Conservation (phyloP, 441 rosid genomes). For the Erodium chrysanthum region DNA sequence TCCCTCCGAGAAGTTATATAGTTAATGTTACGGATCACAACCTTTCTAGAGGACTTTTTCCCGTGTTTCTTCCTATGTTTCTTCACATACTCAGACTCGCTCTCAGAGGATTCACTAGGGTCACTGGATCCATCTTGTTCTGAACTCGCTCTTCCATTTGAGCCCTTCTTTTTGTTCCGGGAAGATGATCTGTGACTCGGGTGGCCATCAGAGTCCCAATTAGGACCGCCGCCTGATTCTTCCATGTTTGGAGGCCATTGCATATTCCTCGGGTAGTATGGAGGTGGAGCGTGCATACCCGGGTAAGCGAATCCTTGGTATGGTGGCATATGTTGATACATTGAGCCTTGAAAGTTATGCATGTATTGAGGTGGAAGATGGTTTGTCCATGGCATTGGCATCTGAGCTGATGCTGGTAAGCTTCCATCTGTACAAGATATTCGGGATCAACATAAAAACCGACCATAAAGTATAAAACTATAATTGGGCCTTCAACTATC, state of each 20-base stretch:
- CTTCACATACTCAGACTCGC: slow-evolving; percentile 27
- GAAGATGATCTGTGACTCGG: slow-evolving; percentile 40
- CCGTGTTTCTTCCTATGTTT: slow-evolving; percentile 41
- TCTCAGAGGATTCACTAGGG: slow-evolving; percentile 42
- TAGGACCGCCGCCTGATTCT: slow-evolving; percentile 27
- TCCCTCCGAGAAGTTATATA: slow-evolving; percentile 76
- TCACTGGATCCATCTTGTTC: slow-evolving; percentile 44
- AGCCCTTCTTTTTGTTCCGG: slow-evolving; percentile 48
- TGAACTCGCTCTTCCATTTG: slow-evolving; percentile 28
- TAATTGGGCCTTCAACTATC: too few species aligned
- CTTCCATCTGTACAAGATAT: slow-evolving; percentile 35
- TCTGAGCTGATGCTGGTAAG: slow-evolving; percentile 32
- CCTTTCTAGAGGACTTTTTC: slow-evolving; percentile 70
- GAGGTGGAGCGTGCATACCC: slow-evolving; percentile 58
- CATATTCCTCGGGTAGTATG: slow-evolving; percentile 62
- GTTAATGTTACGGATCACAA: slow-evolving; percentile 88
- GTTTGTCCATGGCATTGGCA: slow-evolving; percentile 62
- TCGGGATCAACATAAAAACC: too few species aligned
- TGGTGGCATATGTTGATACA: slow-evolving; percentile 44
- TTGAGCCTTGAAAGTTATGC: slow-evolving; percentile 71
- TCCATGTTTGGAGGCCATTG: slow-evolving; percentile 71
- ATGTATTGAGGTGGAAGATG: slow-evolving; percentile 55
- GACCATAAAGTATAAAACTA: too few species aligned
- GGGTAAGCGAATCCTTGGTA: slow-evolving; percentile 62
- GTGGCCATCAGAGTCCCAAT: slow-evolving; percentile 38